Evolutionary conservation across 257 asterid species (phyloP), one percentile per base, ranked within the genome.

Genomic region (Lantana camara): DNA sequence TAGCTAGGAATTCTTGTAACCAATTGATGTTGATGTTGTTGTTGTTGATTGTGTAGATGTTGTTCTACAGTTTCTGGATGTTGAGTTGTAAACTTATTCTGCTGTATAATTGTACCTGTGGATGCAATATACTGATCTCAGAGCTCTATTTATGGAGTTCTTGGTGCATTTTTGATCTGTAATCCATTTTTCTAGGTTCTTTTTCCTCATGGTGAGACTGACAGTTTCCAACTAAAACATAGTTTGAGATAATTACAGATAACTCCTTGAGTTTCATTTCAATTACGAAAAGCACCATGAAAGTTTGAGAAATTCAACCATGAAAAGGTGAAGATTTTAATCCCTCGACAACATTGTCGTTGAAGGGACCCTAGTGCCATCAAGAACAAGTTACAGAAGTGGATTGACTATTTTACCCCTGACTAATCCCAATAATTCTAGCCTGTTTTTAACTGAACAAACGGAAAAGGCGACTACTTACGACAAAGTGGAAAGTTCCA

Each of bases 371-470:
- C n/a, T 15, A n/a, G 20, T 14, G 66, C 66, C 66, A 42, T 22
- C 15, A 3, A 22, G 0, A 17, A 57, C 15, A 15, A 4, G 32
- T 4, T 4, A 27, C 32, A 2, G 5, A 27, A 2, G 16, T 9
- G 7, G 10, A 1, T 16, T 67, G 63, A 19, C 74, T 47, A n/a
- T 17, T 38, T 63, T 68, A 57, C 71, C 64, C 71, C 11, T 10
- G 0, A 14, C 8, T 15, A 13, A 11, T 7, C n/a, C 40, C 52
- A 64, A 8, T 15, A 51, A 7, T 12, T 10, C 34, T 56, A 63
- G 63, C 59, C 54, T 35, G 27, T 37, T 41, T 54, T 68, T 65
- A 75, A 75, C 79, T 50, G 83, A 79, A 75, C 65, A 74, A 78
- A 70, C 79, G 73, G 76, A 75, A 71, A 79, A 75, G 66, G 29